Evolutionary conservation across 2,329 filamentous ascomycete species (phyloP).

Genomic region (Alternaria infectoria): DNA sequence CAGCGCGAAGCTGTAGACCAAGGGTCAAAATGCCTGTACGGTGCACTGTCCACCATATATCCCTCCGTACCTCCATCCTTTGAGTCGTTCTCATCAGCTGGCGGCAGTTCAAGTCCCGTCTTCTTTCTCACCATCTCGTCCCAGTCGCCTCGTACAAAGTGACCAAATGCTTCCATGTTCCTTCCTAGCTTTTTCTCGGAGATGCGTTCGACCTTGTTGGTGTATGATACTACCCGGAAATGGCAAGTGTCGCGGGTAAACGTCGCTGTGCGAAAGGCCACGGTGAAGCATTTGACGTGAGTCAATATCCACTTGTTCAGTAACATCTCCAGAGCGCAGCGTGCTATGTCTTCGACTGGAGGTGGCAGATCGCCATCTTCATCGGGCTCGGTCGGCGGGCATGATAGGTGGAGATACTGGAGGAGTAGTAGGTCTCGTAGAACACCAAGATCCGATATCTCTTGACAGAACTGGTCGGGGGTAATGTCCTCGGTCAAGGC

Average conservation of each 20-base stretch:
- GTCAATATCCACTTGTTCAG: background rate
- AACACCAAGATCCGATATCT: background rate
- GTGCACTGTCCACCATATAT: background rate
- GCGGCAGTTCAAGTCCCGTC: background rate
- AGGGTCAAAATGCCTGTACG: background rate
- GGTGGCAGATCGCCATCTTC: background rate
- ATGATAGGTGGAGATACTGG: background rate
- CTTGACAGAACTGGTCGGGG: background rate
- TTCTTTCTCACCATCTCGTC: background rate
- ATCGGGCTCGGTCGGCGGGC: background rate
- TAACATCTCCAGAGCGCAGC: background rate
- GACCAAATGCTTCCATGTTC: background rate
- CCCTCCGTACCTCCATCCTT: background rate
- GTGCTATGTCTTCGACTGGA: background rate
- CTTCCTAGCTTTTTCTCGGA: background rate
- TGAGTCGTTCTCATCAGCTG: background rate
- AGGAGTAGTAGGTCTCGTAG: background rate
- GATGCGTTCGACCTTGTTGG: background rate
- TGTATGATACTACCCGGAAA: background rate
- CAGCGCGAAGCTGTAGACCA: slow-evolving; percentile 22
- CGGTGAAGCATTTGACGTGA: background rate
- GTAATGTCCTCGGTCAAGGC: background rate
- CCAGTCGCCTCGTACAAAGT: background rate
- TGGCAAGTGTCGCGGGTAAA: background rate
- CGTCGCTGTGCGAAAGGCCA: background rate